Evolutionary conservation across 1,139 yeast genomes (phyloP).

Genomic region (Lodderomyces parapsilosis): DNA sequence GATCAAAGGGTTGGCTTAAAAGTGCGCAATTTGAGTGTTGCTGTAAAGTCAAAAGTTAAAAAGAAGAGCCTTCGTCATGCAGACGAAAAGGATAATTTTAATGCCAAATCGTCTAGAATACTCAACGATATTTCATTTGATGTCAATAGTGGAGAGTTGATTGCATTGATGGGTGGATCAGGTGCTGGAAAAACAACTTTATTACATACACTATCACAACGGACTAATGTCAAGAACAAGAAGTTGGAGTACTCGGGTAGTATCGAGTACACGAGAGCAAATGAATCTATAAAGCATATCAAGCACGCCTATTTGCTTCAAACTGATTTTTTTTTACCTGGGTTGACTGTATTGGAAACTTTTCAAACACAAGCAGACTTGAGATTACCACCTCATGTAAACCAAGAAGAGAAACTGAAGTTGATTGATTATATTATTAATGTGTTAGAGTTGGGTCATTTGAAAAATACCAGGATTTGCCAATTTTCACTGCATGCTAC

Average conservation of each 20-base stretch:
- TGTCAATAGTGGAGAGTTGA: conserved; percentile 49
- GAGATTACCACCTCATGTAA: conserved; percentile 46
- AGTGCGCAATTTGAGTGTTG: conserved; percentile 30
- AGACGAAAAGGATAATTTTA: conserved; percentile 4
- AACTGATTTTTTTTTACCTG: conserved; percentile 71
- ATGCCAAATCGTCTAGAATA: conserved; percentile 17
- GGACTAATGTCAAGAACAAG: conserved; percentile 42
- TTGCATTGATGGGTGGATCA: conserved; percentile 82
- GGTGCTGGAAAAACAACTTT: conserved; percentile 88
- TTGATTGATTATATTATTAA: conserved; percentile 60
- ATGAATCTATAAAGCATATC: conserved; percentile 17
- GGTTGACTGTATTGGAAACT: conserved; percentile 70
- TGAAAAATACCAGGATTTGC: conserved; percentile 57
- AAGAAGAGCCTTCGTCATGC: neutral
- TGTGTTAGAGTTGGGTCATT: conserved; percentile 61
- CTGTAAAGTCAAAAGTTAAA: conserved; percentile 19
- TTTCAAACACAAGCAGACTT: conserved; percentile 69
- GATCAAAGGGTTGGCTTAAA: conserved; percentile 27
- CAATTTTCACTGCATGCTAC: conserved; percentile 45
- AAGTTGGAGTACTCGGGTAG: conserved; percentile 33
- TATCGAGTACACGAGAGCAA: conserved; percentile 18
- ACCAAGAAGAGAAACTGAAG: conserved; percentile 37
- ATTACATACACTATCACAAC: conserved; percentile 66
- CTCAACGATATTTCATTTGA: conserved; percentile 52
- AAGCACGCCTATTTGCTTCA: conserved; percentile 73